Evolutionary conservation across 2,329 filamentous ascomycete species (phyloP).

Genomic region (Magnaporthiopsis rhizophila): DNA sequence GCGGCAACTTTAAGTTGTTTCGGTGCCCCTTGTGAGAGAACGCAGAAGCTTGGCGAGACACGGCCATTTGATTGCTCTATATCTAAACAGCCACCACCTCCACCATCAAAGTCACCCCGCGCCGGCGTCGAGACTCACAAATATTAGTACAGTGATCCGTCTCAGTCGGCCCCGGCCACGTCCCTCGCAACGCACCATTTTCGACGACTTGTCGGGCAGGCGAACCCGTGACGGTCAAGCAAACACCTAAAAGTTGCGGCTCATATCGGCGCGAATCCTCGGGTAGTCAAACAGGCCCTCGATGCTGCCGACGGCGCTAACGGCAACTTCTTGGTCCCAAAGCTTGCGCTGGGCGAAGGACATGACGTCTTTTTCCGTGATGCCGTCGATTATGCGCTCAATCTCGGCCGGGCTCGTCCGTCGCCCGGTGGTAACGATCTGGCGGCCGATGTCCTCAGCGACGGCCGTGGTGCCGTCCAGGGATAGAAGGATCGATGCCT

Average conservation of each 20-base stretch:
- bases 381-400: conserved; percentile 79
- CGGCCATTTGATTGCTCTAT: conserved; percentile 21
- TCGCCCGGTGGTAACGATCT: conserved; percentile 95
- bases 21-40: neutral
- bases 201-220: conserved; percentile 3
- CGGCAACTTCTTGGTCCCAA: conserved; percentile 94
- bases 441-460: conserved; percentile 96
- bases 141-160: conserved; percentile 22
- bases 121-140: conserved; percentile 26
- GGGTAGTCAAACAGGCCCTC: conserved; percentile 75
- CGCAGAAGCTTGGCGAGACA: conserved; percentile 7
- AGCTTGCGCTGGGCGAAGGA: conserved; percentile 89
- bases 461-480: conserved; percentile 96
- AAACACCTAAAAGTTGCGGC: conserved; percentile 25
- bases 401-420: conserved; percentile 89
- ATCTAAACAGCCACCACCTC: conserved; percentile 20
- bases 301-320: conserved; percentile 87
- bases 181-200: conserved; percentile 4
- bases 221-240: neutral
- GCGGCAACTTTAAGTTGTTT: neutral
- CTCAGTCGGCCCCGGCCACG: conserved; percentile 7
- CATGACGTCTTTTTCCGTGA: conserved; percentile 96
- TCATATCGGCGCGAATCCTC: conserved; percentile 27
- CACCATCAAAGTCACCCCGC: conserved; percentile 26
- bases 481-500: conserved; percentile 93